phyloP scores from a whole-genome alignment of 75 land plant genomes.

The Sequoia sempervirens region DNA sequence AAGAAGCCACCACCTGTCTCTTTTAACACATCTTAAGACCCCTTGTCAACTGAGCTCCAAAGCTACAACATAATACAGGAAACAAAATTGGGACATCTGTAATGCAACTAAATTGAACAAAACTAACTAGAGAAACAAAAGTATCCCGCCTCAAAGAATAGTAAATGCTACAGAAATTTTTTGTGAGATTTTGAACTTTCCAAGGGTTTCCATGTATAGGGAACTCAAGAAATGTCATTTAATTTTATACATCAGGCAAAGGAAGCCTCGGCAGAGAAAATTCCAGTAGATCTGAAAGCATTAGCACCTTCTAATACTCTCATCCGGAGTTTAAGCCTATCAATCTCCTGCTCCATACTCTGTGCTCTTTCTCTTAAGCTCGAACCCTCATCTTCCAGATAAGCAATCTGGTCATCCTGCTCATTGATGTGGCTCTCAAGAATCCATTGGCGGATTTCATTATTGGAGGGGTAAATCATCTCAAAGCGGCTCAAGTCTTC shows the following conservation, averaged over 20 bases:
- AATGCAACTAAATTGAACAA: too few relatives aligned
- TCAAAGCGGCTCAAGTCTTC: conserved; percentile 19
- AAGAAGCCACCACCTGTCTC: too few relatives aligned
- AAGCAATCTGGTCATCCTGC: conserved; percentile 32
- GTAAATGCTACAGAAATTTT: too few relatives aligned
- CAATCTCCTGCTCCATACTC: conserved; percentile 20
- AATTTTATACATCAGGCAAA: not conserved
- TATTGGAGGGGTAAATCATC: conserved; percentile 22
- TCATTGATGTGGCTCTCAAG: conserved; percentile 20
- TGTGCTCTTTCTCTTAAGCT: conserved; percentile 20
- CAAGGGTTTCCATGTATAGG: too few relatives aligned
- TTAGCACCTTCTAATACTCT: not conserved
- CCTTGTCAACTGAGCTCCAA: too few relatives aligned
- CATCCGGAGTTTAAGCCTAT: conserved; percentile 18
- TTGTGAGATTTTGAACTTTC: too few relatives aligned
- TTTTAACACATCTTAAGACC: too few relatives aligned
- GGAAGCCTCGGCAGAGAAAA: not conserved
- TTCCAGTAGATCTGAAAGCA: not conserved
- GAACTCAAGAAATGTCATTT: too few relatives aligned
- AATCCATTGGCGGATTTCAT: conserved; percentile 4
- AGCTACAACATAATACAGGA: too few relatives aligned
- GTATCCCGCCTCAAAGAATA: too few relatives aligned
- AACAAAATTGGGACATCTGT: too few relatives aligned
- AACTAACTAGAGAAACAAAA: too few relatives aligned
- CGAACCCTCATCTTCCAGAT: conserved; percentile 29